These are phyloP conservation scores for Eremochloa ophiuroides DNA, from an alignment of 176 grass and related monocot genomes.

Conservation along the genomic window DNA sequence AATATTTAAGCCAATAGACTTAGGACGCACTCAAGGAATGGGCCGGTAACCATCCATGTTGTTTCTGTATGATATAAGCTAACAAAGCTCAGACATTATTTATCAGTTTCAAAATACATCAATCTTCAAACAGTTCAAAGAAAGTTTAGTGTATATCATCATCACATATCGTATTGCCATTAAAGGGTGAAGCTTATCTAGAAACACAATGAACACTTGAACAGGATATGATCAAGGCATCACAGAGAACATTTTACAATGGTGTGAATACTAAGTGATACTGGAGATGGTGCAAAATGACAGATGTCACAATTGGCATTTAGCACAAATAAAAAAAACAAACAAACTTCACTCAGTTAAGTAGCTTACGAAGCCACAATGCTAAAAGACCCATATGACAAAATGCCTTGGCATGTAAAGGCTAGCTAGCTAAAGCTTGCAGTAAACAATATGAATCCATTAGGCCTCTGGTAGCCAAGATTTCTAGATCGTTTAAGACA, in stretches of 20 bases:
- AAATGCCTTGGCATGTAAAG: no score
- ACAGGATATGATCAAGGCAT: neutral
- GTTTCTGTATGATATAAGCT: neutral
- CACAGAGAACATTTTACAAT: neutral
- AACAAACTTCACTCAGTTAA: no score
- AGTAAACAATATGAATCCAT: no score
- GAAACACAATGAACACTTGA: neutral
- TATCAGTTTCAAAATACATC: neutral
- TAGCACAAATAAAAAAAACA: no score
- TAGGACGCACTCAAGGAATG: neutral
- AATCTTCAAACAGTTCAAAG: neutral
- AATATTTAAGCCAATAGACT: neutral
- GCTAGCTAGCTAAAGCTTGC: no score
- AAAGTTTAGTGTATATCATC: neutral
- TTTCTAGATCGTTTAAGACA: no score
- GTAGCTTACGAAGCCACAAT: no score
- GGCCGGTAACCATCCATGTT: neutral
- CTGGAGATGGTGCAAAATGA: neutral
- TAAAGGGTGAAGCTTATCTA: neutral
- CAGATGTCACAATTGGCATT: no score
- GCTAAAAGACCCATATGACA: no score
- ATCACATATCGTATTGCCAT: neutral
- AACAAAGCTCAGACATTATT: no score
- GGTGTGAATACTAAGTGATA: neutral
- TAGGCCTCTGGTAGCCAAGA: no score